Evolutionary conservation across 768 basidiomycete genomes (phyloP), one percentile per base, ranked within the genome.

Genomic region (Dentipellis fragilis): DNA sequence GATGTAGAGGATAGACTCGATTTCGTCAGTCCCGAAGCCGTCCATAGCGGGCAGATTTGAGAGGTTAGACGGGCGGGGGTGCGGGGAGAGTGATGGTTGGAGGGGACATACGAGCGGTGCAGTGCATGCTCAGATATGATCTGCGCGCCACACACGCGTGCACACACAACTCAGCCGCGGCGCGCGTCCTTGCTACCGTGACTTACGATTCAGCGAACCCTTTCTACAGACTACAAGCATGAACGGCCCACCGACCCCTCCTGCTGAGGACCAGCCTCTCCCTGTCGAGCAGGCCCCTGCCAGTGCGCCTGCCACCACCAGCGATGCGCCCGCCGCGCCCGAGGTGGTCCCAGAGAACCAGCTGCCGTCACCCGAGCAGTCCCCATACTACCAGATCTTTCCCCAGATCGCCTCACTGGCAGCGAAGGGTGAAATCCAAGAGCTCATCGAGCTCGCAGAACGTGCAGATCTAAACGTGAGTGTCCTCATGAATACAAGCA

Each of bases 1-100:
- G 59, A 95, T 84, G 69, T 90, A 93, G 38, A 96, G 74, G 62
- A 94, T 80, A 48, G 90, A 91, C 69, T 94, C 87, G 57, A 94
- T 86, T 65, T 93, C 91, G 57, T 93, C 89, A 57, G 81, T 60
- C 16, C 59, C 79, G 48, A 76, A 68, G 4, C 65, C 66, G 57
- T 85, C 80, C 78, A 84, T 85, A 36, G 49, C 63, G 46, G 16
- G 22, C 2, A 19, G n/a, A 19, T 8, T 45, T 17, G 17, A 4
- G n/a, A 16, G 10, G 3, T 29, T 29, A n/a, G 11, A n/a, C 42
- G 14, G 19, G 42, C 14, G 19, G 17, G 19, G 42, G 19, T 10
- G 10, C 42, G 17, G 42, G 19, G 42, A 21, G 4, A 38, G 42
- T 22, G 21, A 36, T 51, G 52, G n/a, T 10, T 40, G 37, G 39